Conservation (phyloP, 73 alveolate genomes). For the Uronychia setigera region DNA sequence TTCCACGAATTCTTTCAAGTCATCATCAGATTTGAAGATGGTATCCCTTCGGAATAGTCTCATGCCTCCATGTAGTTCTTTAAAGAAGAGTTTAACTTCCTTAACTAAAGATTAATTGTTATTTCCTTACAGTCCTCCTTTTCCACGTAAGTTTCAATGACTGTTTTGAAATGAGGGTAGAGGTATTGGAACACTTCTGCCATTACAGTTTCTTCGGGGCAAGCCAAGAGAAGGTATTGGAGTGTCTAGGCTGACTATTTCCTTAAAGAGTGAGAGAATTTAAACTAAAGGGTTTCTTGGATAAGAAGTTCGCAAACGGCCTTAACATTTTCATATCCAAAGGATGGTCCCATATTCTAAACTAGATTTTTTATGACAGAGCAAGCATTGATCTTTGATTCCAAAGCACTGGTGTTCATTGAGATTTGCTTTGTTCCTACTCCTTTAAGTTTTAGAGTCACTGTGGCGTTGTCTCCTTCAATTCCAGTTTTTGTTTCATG, state of each 20-base stretch:
- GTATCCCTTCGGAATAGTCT: neutral
- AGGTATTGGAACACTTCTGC: constrained; percentile 17
- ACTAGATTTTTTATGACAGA: constrained; percentile 18
- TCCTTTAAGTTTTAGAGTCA: constrained; percentile 53
- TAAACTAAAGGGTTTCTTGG: constrained; percentile 15
- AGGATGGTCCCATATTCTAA: constrained; percentile 43
- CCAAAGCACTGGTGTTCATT: constrained; percentile 57
- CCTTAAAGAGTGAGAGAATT: constrained; percentile 39
- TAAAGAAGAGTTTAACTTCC: neutral
- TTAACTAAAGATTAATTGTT: neutral
- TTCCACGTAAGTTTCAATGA: constrained; percentile 1
- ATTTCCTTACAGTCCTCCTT: constrained; percentile 20
- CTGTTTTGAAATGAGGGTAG: constrained; percentile 5
- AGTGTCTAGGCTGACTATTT: constrained; percentile 24
- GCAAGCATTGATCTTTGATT: constrained; percentile 43
- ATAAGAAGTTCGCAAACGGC: constrained; percentile 10
- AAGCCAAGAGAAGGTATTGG: constrained; percentile 27
- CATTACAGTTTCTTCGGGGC: constrained; percentile 14
- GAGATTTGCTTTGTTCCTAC: constrained; percentile 35
- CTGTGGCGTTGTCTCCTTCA: neutral
- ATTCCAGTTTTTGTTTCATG: neutral
- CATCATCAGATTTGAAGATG: neutral
- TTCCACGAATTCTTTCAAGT: neutral
- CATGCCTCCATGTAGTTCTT: neutral
- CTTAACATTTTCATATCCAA: constrained; percentile 15